Conservation (phyloP, 2,329 filamentous ascomycete species). For the Fusarium luffae region DNA sequence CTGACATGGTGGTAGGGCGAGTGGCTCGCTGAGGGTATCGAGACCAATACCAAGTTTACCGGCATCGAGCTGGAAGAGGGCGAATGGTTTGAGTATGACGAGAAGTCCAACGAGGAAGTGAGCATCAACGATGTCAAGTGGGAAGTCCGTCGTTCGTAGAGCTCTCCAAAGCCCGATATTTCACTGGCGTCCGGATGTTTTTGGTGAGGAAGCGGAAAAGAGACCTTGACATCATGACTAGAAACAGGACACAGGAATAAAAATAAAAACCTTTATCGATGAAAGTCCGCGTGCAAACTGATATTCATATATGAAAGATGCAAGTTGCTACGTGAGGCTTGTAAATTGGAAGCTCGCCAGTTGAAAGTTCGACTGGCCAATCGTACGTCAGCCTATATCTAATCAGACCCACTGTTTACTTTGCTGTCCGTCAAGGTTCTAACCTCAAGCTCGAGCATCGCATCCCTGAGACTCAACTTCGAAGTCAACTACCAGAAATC, state of each 20-base stretch:
- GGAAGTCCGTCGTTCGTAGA: slow-evolving; percentile 79
- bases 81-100: slow-evolving; percentile 98
- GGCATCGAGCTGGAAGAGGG: slow-evolving; percentile 86
- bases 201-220: background rate
- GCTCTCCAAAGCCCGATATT: background rate
- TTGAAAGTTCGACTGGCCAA: slow-evolving; percentile 7
- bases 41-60: slow-evolving; percentile 84
- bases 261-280: background rate
- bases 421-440: slow-evolving; percentile 30
- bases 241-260: background rate
- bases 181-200: background rate
- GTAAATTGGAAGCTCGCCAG: background rate
- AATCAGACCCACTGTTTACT: slow-evolving; percentile 15
- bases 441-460: background rate
- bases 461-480: slow-evolving; percentile 4
- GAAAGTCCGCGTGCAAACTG: background rate
- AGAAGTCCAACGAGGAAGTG: slow-evolving; percentile 91
- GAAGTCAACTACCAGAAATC: background rate
- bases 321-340: background rate
- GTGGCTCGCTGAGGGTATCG: slow-evolving; percentile 85
- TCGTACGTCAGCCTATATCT: background rate
- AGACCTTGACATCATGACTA: background rate
- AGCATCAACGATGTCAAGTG: slow-evolving; percentile 91
- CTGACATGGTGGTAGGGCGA: slow-evolving; percentile 72
- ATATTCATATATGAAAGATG: slow-evolving; percentile 4